phyloP scores from a whole-genome alignment of 2,329 filamentous ascomycete genomes.

The Mycocentrospora acerina region DNA sequence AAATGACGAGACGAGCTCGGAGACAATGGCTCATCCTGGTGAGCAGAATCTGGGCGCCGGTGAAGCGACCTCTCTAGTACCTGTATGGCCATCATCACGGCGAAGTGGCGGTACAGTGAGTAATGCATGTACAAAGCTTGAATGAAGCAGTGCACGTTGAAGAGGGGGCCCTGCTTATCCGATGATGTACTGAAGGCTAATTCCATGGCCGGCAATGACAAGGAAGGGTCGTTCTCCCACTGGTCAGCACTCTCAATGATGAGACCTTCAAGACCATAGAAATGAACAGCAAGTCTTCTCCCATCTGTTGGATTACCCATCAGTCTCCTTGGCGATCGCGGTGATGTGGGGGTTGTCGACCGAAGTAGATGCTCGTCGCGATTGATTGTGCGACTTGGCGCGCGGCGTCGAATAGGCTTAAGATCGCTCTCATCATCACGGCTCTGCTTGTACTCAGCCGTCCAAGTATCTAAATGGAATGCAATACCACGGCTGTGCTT shows the following conservation, averaged over 20 bases:
- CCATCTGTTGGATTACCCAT: constrained; percentile 64
- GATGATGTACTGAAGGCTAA: constrained; percentile 81
- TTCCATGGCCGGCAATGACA: constrained; percentile 84
- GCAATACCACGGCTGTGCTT: constrained; percentile 79
- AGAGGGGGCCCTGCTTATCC: constrained; percentile 82
- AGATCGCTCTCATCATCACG: constrained; percentile 66
- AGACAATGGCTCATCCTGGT: constrained; percentile 12
- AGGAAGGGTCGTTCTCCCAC: constrained; percentile 81
- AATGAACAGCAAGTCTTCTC: constrained; percentile 75
- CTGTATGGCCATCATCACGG: constrained; percentile 76
- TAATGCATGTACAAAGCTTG: constrained; percentile 82
- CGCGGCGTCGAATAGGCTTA: constrained; percentile 65
- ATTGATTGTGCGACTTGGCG: constrained; percentile 62
- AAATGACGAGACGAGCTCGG: constrained; percentile 28
- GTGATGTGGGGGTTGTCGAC: constrained; percentile 52
- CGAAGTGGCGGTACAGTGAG: constrained; percentile 91
- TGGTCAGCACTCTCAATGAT: constrained; percentile 85
- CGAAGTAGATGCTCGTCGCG: constrained; percentile 64
- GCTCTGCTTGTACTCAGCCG: constrained; percentile 83
- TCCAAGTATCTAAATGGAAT: constrained; percentile 84
- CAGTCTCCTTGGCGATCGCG: constrained; percentile 54
- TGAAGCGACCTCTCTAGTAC: constrained; percentile 60
- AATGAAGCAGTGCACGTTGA: constrained; percentile 81
- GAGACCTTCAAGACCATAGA: constrained; percentile 82
- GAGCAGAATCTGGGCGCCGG: constrained; percentile 13